Evolutionary conservation across 1,284 basidiomycete genomes (phyloP).

Genomic region (Gymnopus androsaceus): DNA sequence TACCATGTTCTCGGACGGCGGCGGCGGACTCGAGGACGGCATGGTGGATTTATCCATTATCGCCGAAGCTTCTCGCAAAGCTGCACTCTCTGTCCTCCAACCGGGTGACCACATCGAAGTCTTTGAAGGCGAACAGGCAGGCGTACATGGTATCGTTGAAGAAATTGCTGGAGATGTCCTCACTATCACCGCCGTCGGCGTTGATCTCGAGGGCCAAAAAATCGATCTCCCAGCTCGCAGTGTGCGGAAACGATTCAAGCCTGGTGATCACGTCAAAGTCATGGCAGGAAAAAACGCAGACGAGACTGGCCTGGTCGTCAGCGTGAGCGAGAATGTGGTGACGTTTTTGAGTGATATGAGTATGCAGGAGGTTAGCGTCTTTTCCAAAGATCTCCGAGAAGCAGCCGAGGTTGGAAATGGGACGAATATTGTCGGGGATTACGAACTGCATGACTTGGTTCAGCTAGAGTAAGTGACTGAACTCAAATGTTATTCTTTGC

Average conservation of each 20-base stretch:
- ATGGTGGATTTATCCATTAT: slow-evolving; percentile 81
- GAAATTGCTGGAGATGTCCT: slow-evolving; percentile 89
- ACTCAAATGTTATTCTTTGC: slow-evolving; percentile 14
- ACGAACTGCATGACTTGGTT: slow-evolving; percentile 95
- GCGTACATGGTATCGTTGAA: slow-evolving; percentile 90
- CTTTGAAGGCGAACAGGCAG: slow-evolving; percentile 94
- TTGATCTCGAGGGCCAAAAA: slow-evolving; percentile 83
- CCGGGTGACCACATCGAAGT: slow-evolving; percentile 98
- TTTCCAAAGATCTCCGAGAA: slow-evolving; percentile 96
- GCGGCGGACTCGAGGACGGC: slow-evolving; percentile 55
- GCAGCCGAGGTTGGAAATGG: slow-evolving; percentile 94
- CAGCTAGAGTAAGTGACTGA: slow-evolving; percentile 82
- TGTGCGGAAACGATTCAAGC: slow-evolving; percentile 93
- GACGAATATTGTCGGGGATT: slow-evolving; percentile 88
- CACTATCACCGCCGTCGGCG: slow-evolving; percentile 78
- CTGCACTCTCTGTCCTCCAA: slow-evolving; percentile 87
- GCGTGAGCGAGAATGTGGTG: slow-evolving; percentile 87
- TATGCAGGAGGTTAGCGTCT: slow-evolving; percentile 94
- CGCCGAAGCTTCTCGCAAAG: slow-evolving; percentile 85
- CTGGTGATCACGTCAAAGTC: slow-evolving; percentile 98
- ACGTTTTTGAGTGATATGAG: slow-evolving; percentile 98
- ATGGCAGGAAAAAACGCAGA: slow-evolving; percentile 94
- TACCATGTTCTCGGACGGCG: slow-evolving; percentile 64
- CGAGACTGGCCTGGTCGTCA: slow-evolving; percentile 95
- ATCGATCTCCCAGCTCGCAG: slow-evolving; percentile 87